phyloP scores from a whole-genome alignment of 2,329 filamentous ascomycete species.

The Triangularia verruculosa region DNA sequence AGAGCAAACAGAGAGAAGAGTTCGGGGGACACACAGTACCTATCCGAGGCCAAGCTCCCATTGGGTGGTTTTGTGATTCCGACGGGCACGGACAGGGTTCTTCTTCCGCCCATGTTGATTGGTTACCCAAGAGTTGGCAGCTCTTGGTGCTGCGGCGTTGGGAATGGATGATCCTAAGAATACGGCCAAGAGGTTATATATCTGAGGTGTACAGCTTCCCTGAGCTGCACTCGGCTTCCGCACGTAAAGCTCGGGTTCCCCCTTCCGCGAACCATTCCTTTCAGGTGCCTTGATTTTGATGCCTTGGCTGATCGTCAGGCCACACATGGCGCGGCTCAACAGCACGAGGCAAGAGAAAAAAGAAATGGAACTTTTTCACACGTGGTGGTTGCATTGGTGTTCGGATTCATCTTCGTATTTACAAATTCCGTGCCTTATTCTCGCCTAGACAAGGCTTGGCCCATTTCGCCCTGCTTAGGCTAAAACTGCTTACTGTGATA shows the following conservation, averaged over 20 bases:
- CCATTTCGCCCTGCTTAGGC: slow-evolving; percentile 10
- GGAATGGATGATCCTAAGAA: not conserved
- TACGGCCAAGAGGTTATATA: not conserved
- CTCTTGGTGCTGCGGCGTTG: not conserved
- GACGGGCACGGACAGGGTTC: not conserved
- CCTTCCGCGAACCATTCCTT: not conserved
- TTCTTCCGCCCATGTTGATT: not conserved
- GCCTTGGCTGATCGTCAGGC: not conserved
- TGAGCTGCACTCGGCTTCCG: not conserved
- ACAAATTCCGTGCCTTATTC: not conserved
- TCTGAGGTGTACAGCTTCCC: not conserved
- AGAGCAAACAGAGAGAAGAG: not conserved
- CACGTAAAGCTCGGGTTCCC: not conserved
- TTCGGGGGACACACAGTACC: not conserved
- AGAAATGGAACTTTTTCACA: not conserved
- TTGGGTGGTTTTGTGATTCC: not conserved
- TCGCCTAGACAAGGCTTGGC: slow-evolving; percentile 10
- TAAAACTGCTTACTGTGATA: slow-evolving; percentile 1
- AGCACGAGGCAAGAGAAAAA: no score
- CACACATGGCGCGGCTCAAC: not conserved
- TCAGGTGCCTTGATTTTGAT: not conserved
- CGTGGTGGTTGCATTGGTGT: not conserved
- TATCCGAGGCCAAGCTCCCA: not conserved
- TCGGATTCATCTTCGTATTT: not conserved
- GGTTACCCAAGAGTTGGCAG: not conserved